These are phyloP conservation scores for Xerocomellus chrysenteron DNA, from an alignment of 768 basidiomycete species.

Conservation along the genomic window DNA sequence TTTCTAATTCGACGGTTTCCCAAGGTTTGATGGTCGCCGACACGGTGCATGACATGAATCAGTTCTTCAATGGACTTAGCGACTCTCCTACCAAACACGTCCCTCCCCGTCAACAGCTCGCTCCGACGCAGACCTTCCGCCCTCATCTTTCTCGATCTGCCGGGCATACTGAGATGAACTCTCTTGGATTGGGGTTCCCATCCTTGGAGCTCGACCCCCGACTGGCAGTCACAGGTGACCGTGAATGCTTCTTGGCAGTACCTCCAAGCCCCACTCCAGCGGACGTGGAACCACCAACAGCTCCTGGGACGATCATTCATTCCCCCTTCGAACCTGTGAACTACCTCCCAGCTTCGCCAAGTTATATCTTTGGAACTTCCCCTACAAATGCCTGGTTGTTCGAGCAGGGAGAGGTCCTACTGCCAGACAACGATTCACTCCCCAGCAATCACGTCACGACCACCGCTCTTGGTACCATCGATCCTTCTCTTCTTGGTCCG, in stretches of 20 bases:
- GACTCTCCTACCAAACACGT: slow-evolving; percentile 20
- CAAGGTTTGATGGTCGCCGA: slow-evolving; percentile 7
- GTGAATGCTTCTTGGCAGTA: slow-evolving; percentile 27
- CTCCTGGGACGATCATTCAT: background rate
- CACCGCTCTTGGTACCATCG: slow-evolving; percentile 20
- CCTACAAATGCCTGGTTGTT: slow-evolving; percentile 7
- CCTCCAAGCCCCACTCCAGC: slow-evolving; percentile 24
- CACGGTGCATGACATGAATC: slow-evolving; percentile 25
- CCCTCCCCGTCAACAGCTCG: background rate
- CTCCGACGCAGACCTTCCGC: slow-evolving; percentile 8
- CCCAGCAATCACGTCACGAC: background rate
- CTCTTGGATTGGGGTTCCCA: slow-evolving; percentile 5
- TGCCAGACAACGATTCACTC: background rate
- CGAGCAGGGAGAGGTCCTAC: background rate
- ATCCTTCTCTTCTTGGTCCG: slow-evolving; percentile 30
- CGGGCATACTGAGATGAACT: background rate
- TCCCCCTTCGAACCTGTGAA: background rate
- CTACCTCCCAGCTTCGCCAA: slow-evolving; percentile 3
- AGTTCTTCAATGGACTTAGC: slow-evolving; percentile 27
- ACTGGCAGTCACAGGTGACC: slow-evolving; percentile 3
- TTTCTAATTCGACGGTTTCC: background rate
- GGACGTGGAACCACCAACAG: background rate
- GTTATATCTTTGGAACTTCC: background rate
- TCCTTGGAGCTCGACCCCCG: slow-evolving; percentile 6
- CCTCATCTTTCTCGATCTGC: slow-evolving; percentile 6